Evolutionary conservation across 1,139 yeast genomes (phyloP).

Genomic region (Nadsonia commutata): DNA sequence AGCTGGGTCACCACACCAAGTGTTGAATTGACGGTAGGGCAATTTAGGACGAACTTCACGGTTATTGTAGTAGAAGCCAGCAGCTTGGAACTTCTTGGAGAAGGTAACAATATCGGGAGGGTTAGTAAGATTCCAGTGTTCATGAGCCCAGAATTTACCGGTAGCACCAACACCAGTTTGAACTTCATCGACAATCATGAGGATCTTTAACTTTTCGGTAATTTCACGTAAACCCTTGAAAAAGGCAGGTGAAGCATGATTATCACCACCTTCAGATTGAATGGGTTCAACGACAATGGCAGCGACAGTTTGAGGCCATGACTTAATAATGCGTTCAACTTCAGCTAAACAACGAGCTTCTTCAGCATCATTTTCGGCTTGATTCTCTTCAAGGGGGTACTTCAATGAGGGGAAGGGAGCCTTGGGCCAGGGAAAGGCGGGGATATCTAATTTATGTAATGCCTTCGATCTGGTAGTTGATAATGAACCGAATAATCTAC

Average conservation of each 20-base stretch:
- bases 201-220: conserved; percentile 50
- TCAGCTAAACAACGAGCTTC: conserved; percentile 51
- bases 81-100: conserved; percentile 75
- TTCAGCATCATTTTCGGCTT: conserved; percentile 42
- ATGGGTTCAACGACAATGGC: conserved; percentile 68
- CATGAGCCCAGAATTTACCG: conserved; percentile 78
- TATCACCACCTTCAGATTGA: conserved; percentile 81
- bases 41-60: conserved; percentile 53
- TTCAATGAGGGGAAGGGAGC: conserved; percentile 65
- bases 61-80: conserved; percentile 68
- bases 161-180: conserved; percentile 85
- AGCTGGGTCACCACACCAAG: conserved; percentile 87
- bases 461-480: conserved; percentile 73
- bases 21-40: conserved; percentile 76
- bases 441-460: conserved; percentile 70
- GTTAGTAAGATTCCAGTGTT: conserved; percentile 55
- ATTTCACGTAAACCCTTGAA: conserved; percentile 68
- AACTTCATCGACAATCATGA: conserved; percentile 69
- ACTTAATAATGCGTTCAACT: conserved; percentile 40
- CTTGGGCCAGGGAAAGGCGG: conserved; percentile 78
- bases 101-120: conserved; percentile 76
- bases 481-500: conserved; percentile 66
- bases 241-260: conserved; percentile 60
- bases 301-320: conserved; percentile 56
- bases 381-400: conserved; percentile 52